These are phyloP conservation scores for Fusarium stilboides DNA, from an alignment of 2,329 filamentous ascomycete species.

Conservation along the genomic window DNA sequence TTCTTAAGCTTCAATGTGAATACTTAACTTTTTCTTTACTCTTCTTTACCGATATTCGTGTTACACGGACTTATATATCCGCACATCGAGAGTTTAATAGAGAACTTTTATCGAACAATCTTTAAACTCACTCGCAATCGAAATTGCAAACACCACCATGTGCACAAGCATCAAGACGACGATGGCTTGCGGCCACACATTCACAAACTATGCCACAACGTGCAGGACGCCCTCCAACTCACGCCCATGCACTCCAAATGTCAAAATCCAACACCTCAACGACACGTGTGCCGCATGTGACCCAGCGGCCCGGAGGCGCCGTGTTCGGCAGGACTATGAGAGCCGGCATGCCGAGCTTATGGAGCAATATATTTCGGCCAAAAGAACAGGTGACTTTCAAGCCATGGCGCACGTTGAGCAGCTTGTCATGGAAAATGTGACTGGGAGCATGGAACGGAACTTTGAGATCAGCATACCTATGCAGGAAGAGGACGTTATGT, in stretches of 20 bases:
- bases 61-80: neutral
- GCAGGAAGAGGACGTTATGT: slow-evolving; percentile 43
- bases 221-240: slow-evolving; percentile 19
- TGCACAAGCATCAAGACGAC: slow-evolving; percentile 46
- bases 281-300: slow-evolving; percentile 59
- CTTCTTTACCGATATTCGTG: neutral
- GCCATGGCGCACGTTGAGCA: slow-evolving; percentile 46
- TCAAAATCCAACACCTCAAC: slow-evolving; percentile 46
- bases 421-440: slow-evolving; percentile 43
- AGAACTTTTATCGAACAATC: neutral
- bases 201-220: slow-evolving; percentile 33
- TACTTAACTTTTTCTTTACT: neutral
- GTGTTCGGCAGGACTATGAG: slow-evolving; percentile 48
- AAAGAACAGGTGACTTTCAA: slow-evolving; percentile 39
- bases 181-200: slow-evolving; percentile 50
- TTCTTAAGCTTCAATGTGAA: slow-evolving; percentile 14
- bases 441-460: slow-evolving; percentile 40
- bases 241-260: slow-evolving; percentile 26
- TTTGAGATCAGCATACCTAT: slow-evolving; percentile 44
- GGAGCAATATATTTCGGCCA: slow-evolving; percentile 48
- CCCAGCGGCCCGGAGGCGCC: slow-evolving; percentile 48
- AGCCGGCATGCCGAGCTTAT: slow-evolving; percentile 48
- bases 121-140: neutral
- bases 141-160: slow-evolving; percentile 34
- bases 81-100: neutral